phyloP scores from a whole-genome alignment of 768 basidiomycete species.

The Tylopilus subfusipes region DNA sequence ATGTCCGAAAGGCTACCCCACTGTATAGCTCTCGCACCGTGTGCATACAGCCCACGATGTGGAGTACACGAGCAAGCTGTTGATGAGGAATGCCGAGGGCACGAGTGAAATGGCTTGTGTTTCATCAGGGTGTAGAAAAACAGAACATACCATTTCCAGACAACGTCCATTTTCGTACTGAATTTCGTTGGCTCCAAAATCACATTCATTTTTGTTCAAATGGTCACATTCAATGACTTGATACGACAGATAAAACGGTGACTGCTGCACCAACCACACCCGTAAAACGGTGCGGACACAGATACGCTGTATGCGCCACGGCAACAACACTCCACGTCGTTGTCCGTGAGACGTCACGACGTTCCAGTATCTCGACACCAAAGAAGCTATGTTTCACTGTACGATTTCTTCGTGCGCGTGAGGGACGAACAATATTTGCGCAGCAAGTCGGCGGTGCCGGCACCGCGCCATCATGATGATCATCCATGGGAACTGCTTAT shows the following conservation, averaged over 20 bases:
- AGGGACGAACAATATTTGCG: background rate
- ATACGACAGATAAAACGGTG: background rate
- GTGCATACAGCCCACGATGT: background rate
- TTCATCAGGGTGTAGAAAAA: conserved; percentile 8
- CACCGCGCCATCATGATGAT: background rate
- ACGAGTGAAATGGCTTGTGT: background rate
- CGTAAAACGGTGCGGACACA: background rate
- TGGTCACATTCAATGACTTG: background rate
- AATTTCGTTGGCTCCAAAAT: background rate
- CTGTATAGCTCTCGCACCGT: conserved; percentile 2
- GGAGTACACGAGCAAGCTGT: background rate
- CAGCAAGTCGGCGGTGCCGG: background rate
- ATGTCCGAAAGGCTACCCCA: background rate
- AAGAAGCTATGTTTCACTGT: background rate
- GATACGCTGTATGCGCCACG: background rate
- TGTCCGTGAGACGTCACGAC: background rate
- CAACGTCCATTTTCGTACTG: conserved; percentile 2
- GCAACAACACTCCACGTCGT: background rate
- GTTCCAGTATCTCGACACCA: background rate
- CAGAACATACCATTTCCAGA: conserved; percentile 24
- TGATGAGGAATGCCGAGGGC: background rate
- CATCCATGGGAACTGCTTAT: conserved; percentile 7
- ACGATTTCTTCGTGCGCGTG: background rate
- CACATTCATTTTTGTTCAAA: conserved; percentile 12
- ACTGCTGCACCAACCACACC: background rate